Evolutionary conservation across 495 filamentous ascomycete genomes (phyloP), one percentile per base, ranked within the genome.

Genomic region (Lophiotrema nucula): DNA sequence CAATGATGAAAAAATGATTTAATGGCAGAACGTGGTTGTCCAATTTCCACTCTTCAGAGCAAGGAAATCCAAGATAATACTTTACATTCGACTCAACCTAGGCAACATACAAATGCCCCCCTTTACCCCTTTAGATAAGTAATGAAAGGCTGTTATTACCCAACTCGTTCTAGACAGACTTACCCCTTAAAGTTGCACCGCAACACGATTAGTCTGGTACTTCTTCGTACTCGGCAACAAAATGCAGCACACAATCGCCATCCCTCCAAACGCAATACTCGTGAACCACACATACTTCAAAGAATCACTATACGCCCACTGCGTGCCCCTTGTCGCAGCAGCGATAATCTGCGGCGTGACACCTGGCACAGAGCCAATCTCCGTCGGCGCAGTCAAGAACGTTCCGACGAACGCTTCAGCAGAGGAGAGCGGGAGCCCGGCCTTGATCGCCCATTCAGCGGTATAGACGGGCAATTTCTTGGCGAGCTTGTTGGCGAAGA

Each of bases 401-500:
- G 62, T 62, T 11, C 22, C 56, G 4, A 71, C 68, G 37, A 71
- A 71, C 10, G 26, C 21, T 33, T 59, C 44, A 1, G 58, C 57
- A 10, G 54, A 51, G 11, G 60, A 15, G 4, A 59, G 41, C 4
- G 64, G 60, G 13, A 71, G 58, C 10, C 68, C 68, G 15, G 67
- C 66, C 15, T 21, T 21, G 24, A 67, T 27, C 10, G 68, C 68
- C 25, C 66, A 65, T 13, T 53, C 35, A 12, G 37, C 66, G 18
- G 67, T 56, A 19, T 65, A 53, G 1, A 37, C 37, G 0, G 68
- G 68, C 1, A 71, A 55, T 12, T 56, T 63, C 16, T 41, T 26
- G 25, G 37, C 59, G 56, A 88, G 83, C 71, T 86, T 87, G 61
- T 77, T 77, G 61, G 81, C 69, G 73, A 88, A 90, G 62, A 90